Conservation (phyloP, 306 rosid species). For the Dryas octopetala region DNA sequence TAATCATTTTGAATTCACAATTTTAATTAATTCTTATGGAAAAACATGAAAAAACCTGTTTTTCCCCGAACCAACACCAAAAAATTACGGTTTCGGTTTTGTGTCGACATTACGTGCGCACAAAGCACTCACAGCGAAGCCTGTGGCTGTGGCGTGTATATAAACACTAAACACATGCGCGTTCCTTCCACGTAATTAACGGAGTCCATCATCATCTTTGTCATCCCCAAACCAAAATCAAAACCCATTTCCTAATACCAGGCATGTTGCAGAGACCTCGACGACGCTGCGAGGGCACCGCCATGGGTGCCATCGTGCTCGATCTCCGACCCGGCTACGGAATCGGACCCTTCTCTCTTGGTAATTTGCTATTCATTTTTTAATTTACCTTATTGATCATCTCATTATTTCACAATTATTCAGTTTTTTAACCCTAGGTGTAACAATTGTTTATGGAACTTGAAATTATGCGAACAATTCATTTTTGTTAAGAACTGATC, state of each 20-base stretch:
- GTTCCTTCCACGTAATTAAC: slow-evolving; percentile 42
- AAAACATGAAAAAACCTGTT: no score
- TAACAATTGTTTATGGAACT: background rate
- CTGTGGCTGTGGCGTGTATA: slow-evolving; percentile 4
- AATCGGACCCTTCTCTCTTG: slow-evolving; percentile 85
- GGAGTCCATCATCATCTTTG: slow-evolving; percentile 22
- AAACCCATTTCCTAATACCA: slow-evolving; percentile 12
- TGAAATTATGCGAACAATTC: no score
- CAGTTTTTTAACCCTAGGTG: background rate
- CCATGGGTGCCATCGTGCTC: slow-evolving; percentile 97
- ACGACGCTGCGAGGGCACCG: slow-evolving; percentile 97
- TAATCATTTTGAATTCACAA: no score
- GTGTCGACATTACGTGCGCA: slow-evolving; percentile 9
- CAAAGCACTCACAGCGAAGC: background rate
- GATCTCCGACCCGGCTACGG: slow-evolving; percentile 94
- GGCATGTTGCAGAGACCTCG: slow-evolving; percentile 73
- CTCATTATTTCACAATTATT: background rate
- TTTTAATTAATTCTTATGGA: no score
- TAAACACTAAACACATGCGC: slow-evolving; percentile 21
- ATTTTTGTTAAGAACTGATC: background rate
- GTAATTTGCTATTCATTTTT: slow-evolving; percentile 29
- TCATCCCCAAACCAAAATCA: background rate
- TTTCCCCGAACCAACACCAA: background rate
- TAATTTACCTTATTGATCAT: background rate
- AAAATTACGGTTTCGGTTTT: background rate